Evolutionary conservation across 2,329 filamentous ascomycete species (phyloP).

Genomic region (Magnaporthiopsis rhizophila): DNA sequence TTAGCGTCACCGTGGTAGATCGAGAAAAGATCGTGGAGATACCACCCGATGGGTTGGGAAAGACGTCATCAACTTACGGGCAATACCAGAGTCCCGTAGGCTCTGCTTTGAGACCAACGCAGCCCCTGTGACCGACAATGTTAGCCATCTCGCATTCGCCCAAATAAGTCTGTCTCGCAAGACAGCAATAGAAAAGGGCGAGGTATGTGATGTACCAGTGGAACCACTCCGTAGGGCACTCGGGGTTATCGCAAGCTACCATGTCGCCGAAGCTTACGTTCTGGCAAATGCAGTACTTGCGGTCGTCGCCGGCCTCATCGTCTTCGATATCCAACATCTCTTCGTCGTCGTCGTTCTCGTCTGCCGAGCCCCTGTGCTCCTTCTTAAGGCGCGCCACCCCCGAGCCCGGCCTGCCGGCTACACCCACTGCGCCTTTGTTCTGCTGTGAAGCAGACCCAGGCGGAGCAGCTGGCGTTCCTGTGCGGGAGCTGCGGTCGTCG

Average conservation of each 20-base stretch:
- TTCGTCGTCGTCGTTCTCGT: conserved; percentile 37
- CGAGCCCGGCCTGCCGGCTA: conserved; percentile 1
- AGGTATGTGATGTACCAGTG: conserved; percentile 50
- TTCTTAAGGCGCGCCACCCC: conserved; percentile 5
- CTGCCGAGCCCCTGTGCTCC: conserved; percentile 17
- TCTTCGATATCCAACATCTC: conserved; percentile 50
- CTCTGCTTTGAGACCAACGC: conserved; percentile 60
- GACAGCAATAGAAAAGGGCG: neutral
- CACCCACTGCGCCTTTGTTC: conserved; percentile 1
- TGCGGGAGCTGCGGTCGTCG: conserved; percentile 39
- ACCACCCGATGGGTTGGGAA: too few relatives aligned
- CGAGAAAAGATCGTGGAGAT: neutral
- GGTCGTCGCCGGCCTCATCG: conserved; percentile 67
- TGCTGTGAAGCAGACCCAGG: conserved; percentile 1
- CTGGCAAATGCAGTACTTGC: conserved; percentile 78
- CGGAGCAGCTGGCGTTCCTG: conserved; percentile 24
- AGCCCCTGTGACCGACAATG: conserved; percentile 23
- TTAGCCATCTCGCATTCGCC: neutral
- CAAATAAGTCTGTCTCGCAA: neutral
- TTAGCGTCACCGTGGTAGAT: neutral
- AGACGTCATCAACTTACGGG: conserved; percentile 25
- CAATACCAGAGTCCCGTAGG: conserved; percentile 63
- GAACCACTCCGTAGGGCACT: conserved; percentile 80
- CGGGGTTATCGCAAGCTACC: conserved; percentile 80
- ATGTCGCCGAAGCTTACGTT: conserved; percentile 81